Conservation (phyloP, 2,329 filamentous ascomycete genomes). For the Cladobotryum mycophilum region DNA sequence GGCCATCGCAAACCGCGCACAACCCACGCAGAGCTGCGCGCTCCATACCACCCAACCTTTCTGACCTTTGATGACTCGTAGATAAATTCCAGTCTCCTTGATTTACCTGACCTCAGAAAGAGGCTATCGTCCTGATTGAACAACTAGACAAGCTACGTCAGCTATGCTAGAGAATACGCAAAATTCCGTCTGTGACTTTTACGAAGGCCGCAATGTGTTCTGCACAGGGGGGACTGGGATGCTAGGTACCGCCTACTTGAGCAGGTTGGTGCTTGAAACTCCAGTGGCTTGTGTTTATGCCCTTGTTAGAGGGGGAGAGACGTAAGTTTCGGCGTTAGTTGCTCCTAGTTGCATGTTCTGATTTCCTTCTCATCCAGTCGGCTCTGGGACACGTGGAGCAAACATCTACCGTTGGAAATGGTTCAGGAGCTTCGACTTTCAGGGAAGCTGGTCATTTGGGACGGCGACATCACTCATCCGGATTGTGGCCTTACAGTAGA, state of each 20-base stretch:
- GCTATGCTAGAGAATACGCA: too few relatives aligned
- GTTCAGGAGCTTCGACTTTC: not conserved
- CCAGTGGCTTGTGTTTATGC: not conserved
- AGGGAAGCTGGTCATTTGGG: not conserved
- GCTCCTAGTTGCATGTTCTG: not conserved
- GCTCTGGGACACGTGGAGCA: not conserved
- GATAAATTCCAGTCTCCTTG: too few relatives aligned
- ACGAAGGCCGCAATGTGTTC: not conserved
- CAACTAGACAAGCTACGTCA: too few relatives aligned
- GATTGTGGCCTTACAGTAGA: too few relatives aligned
- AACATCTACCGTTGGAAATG: not conserved
- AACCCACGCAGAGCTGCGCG: too few relatives aligned
- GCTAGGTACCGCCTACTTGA: slow-evolving; percentile 1
- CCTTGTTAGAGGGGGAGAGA: slow-evolving; percentile 1
- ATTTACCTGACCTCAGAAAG: too few relatives aligned
- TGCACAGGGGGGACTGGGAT: slow-evolving; percentile 1
- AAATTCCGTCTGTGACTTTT: too few relatives aligned
- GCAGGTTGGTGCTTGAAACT: not conserved
- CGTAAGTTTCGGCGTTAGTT: not conserved
- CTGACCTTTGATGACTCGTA: too few relatives aligned
- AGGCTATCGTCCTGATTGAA: too few relatives aligned
- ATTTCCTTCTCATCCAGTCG: not conserved
- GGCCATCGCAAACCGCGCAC: too few relatives aligned
- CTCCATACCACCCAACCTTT: too few relatives aligned
- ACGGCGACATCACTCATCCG: not conserved